Conservation (phyloP, 495 filamentous ascomycete genomes). For the Daldinia vernicosa region DNA sequence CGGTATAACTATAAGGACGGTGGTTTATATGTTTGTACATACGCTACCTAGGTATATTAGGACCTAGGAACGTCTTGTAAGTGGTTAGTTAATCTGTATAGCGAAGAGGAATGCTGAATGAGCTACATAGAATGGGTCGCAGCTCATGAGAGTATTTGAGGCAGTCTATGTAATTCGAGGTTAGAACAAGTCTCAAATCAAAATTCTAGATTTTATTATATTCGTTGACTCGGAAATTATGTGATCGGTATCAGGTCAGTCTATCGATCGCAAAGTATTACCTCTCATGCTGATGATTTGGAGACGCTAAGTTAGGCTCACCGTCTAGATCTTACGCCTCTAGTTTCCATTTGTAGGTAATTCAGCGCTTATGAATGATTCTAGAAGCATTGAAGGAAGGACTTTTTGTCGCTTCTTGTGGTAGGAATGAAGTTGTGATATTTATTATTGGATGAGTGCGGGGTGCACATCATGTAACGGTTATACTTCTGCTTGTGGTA, state of each 20-base stretch:
- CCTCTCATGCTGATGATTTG: background rate
- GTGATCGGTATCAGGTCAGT: background rate
- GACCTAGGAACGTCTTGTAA: background rate
- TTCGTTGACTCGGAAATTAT: slow-evolving; percentile 5
- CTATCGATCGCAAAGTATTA: slow-evolving; percentile 37
- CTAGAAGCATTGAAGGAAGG: background rate
- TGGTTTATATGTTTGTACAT: background rate
- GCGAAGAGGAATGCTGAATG: background rate
- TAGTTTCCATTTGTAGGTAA: background rate
- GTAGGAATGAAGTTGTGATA: background rate
- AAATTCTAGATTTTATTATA: background rate
- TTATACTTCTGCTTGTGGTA: background rate
- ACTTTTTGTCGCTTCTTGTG: background rate
- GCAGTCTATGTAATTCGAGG: background rate
- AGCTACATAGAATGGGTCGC: background rate
- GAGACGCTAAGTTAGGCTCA: slow-evolving; percentile 40
- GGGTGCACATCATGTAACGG: background rate
- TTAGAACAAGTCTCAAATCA: background rate
- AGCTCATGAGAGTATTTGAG: background rate
- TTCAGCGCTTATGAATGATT: background rate
- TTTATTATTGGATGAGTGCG: background rate
- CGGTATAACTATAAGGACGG: background rate
- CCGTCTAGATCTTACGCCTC: background rate
- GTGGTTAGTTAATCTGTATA: background rate
- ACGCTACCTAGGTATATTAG: too few relatives aligned